Evolutionary conservation across 2,329 filamentous ascomycete genomes (phyloP), one percentile per base, ranked within the genome.

Genomic region (Ramularia endophylla): DNA sequence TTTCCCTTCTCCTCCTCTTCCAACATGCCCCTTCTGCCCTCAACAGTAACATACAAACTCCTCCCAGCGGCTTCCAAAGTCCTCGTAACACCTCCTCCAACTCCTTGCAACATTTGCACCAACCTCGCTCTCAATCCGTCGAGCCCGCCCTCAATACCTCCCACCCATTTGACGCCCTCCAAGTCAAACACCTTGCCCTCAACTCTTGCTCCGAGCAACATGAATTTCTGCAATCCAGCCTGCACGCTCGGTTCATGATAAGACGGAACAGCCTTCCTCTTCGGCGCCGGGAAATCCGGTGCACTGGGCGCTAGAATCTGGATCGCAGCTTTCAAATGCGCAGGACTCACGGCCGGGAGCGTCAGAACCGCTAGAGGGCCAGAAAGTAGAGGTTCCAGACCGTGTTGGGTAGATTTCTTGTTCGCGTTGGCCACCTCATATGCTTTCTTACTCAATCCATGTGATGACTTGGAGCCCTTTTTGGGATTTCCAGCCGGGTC

Each of bases 1-100:
- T 25, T 39, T 15, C 36, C 46, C 48, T 70, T 69, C 47, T 62
- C 62, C 53, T 86, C 82, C 54, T 89, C 85, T 59, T 95, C 87
- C 63, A 98, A 65, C 68, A 90, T 83, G 36, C 72, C 78, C 66
- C 81, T 80, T 62, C 90, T 74, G 36, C 85, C 80, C 72, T 97
- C 90, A 57, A 98, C 70, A 9, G 90, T 87, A 48, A 95, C 74
- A 74, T 90, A 97, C 54, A 98, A 62, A 60, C 78, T 89, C 73
- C 83, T 87, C 46, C 82, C 75, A 36, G 85, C 80, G 40, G 85
- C 81, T 63, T 95, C 87, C 55, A 98, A 69, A n/a, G 81, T 77
- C 50, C 69, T 80, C 17, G 88, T 85, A 41, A 98, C 66, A 44
- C 82, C 80, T 41, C 87, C 77, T 29, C 89, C 88, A 48, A 87